Evolutionary conservation across 192 early-diverging fungal species (phyloP).

Genomic region (Coemansia sp.): DNA sequence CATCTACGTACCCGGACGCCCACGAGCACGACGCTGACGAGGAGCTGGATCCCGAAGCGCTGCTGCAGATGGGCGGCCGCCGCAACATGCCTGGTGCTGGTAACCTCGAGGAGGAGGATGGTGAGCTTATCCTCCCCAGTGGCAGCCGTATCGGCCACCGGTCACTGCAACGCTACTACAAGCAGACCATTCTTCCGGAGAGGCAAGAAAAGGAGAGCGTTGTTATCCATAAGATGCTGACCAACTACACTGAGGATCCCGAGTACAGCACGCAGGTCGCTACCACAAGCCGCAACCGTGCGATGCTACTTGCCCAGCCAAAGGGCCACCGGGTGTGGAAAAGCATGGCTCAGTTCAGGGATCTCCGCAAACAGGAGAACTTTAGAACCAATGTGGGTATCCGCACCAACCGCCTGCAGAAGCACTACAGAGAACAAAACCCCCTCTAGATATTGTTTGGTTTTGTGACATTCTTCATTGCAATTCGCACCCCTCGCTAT

Average conservation of each 20-base stretch:
- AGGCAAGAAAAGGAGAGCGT: conserved; percentile 71
- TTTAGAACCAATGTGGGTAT: conserved; percentile 68
- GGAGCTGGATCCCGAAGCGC: conserved; percentile 20
- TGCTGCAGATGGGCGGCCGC: conserved; percentile 32
- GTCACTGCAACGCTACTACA: conserved; percentile 77
- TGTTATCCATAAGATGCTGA: conserved; percentile 75
- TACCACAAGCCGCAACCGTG: conserved; percentile 36
- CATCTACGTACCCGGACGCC: conserved; percentile 76
- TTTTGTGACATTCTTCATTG: too few relatives aligned
- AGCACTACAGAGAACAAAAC: conserved; percentile 83
- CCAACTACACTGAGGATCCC: conserved; percentile 60
- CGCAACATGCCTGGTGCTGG: conserved; percentile 20
- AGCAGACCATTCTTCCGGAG: conserved; percentile 65
- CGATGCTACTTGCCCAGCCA: conserved; percentile 41
- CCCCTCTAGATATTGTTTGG: conserved; percentile 47
- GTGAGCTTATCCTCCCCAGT: conserved; percentile 83
- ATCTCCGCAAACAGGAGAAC: conserved; percentile 59
- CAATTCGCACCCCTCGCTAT: too few relatives aligned
- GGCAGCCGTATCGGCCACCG: conserved; percentile 84
- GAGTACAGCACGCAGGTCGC: conserved; percentile 38
- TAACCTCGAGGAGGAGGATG: conserved; percentile 72
- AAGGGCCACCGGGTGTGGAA: conserved; percentile 42
- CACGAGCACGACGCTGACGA: conserved; percentile 53
- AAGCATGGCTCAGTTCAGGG: conserved; percentile 59
- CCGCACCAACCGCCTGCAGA: conserved; percentile 84